phyloP scores from a whole-genome alignment of 192 early-diverging fungal genomes.

The Gamsiella multidivaricata region DNA sequence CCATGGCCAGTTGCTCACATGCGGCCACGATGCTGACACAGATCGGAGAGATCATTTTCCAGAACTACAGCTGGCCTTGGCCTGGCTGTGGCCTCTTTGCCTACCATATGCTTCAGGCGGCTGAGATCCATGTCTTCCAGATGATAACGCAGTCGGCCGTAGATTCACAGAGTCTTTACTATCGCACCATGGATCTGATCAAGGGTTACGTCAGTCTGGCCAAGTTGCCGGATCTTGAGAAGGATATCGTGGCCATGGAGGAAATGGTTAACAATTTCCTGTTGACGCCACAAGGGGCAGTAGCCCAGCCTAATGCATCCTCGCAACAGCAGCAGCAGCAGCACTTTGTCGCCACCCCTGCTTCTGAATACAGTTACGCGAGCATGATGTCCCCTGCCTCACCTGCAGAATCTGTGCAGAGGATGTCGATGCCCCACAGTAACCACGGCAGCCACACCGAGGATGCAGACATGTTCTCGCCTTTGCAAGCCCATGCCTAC shows the following conservation, averaged over 20 bases:
- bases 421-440: slow-evolving; percentile 28
- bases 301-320: background rate
- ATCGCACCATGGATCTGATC: slow-evolving; percentile 49
- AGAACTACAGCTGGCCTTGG: slow-evolving; percentile 55
- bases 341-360: slow-evolving; percentile 38
- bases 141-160: slow-evolving; percentile 44
- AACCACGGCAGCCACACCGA: slow-evolving; percentile 7
- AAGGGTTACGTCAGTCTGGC: slow-evolving; percentile 50
- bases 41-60: slow-evolving; percentile 54
- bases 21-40: slow-evolving; percentile 43
- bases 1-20: slow-evolving; percentile 43
- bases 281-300: slow-evolving; percentile 18
- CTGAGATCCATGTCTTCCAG: slow-evolving; percentile 53
- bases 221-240: slow-evolving; percentile 39
- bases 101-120: slow-evolving; percentile 52
- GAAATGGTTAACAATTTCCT: slow-evolving; percentile 50
- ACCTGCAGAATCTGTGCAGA: slow-evolving; percentile 39
- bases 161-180: slow-evolving; percentile 39
- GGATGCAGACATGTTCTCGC: slow-evolving; percentile 48
- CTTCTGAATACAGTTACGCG: slow-evolving; percentile 49
- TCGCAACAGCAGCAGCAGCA: slow-evolving; percentile 39
- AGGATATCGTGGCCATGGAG: slow-evolving; percentile 47
- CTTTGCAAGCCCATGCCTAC: slow-evolving; percentile 36
- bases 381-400: slow-evolving; percentile 49
- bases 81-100: slow-evolving; percentile 54